Conservation (phyloP, 352 stramenopile species). For the Phytophthora niederhauseri region DNA sequence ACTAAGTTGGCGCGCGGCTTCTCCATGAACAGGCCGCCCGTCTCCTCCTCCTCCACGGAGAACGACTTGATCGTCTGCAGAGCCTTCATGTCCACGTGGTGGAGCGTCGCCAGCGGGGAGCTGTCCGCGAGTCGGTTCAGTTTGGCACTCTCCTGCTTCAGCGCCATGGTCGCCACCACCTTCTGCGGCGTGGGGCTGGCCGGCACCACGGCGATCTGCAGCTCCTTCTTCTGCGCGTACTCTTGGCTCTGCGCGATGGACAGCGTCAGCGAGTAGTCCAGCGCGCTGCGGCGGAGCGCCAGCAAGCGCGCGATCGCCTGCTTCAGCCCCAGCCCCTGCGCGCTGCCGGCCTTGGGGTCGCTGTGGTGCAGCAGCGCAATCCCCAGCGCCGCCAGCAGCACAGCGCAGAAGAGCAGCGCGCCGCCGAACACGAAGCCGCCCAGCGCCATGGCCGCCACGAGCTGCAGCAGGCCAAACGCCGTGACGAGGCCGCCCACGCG, state of each 20-base stretch:
- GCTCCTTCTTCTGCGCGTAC: constrained; percentile 29
- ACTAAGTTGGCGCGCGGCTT: constrained; percentile 38
- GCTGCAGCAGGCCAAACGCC: constrained; percentile 38
- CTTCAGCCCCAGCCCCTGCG: constrained; percentile 28
- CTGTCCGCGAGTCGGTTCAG: constrained; percentile 16
- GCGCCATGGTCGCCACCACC: constrained; percentile 29
- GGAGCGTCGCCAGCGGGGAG: constrained; percentile 19
- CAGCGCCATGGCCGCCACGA: constrained; percentile 29
- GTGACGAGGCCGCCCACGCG: constrained; percentile 45
- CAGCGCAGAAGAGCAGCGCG: constrained; percentile 44
- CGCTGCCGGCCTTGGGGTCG: constrained; percentile 2
- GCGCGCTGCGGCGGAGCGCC: constrained; percentile 46
- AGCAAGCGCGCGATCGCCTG: constrained; percentile 27
- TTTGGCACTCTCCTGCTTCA: constrained; percentile 24
- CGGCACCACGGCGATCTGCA: constrained; percentile 33
- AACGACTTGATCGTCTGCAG: constrained; percentile 22
- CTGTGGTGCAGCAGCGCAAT: constrained; percentile 27
- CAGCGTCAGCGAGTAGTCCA: constrained; percentile 65
- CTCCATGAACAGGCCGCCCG: constrained; percentile 24
- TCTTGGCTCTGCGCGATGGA: constrained; percentile 55
- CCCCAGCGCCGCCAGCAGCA: constrained; percentile 31
- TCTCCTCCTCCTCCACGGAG: not conserved
- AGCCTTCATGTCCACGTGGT: constrained; percentile 26
- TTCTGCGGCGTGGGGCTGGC: constrained; percentile 28
- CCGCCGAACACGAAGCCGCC: constrained; percentile 46